Conservation (phyloP, 352 stramenopile species). For the Pythium sukuiense region DNA sequence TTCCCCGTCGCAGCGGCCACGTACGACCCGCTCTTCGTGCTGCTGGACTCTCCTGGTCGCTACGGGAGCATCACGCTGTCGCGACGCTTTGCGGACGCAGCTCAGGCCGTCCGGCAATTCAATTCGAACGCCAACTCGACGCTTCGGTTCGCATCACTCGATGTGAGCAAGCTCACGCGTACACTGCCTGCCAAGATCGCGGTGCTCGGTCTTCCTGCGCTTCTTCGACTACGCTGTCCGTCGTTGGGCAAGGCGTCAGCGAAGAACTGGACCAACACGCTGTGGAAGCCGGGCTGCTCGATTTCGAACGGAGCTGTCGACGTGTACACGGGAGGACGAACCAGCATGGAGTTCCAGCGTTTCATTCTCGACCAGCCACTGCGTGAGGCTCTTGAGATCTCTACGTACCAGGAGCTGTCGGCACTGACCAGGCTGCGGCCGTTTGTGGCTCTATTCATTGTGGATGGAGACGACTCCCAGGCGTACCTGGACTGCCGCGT, state of each 20-base stretch:
- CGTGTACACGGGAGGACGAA: constrained; percentile 34
- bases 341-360: constrained; percentile 42
- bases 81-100: constrained; percentile 34
- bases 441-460: constrained; percentile 39
- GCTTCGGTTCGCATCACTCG: constrained; percentile 32
- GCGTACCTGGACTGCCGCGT: constrained; percentile 35
- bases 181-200: constrained; percentile 20
- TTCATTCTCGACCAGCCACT: constrained; percentile 35
- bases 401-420: constrained; percentile 14
- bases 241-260: not conserved
- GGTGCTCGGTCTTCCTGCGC: constrained; percentile 31
- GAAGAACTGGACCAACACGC: constrained; percentile 12
- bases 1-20: constrained; percentile 20
- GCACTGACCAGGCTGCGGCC: constrained; percentile 22
- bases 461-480: constrained; percentile 34
- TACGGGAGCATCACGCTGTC: constrained; percentile 34
- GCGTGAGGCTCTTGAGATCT: constrained; percentile 24
- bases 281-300: constrained; percentile 25
- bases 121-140: constrained; percentile 14
- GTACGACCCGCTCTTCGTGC: constrained; percentile 42
- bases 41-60: constrained; percentile 38
- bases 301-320: constrained; percentile 18
- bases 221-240: constrained; percentile 36
- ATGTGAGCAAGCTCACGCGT: constrained; percentile 23
- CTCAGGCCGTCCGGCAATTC: constrained; percentile 26